These are phyloP conservation scores for Isoetes engelmannii DNA, from an alignment of 83 land plant genomes.

Conservation along the genomic window DNA sequence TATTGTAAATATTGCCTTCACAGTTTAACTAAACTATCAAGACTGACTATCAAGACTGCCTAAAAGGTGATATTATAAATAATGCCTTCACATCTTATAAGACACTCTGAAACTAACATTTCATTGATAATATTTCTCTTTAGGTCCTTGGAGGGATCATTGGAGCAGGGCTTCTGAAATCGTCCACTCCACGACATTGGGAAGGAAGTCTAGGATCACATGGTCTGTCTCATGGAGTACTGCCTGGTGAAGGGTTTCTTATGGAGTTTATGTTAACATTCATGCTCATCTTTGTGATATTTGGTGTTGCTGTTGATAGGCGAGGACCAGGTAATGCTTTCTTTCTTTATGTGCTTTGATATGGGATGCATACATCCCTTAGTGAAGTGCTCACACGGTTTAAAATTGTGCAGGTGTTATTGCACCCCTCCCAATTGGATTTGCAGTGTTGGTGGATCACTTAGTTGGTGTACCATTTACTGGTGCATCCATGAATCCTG, in stretches of 20 bases:
- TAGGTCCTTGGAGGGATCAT: slow-evolving; percentile 35
- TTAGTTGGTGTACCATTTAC: slow-evolving; percentile 44
- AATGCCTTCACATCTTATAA: too few species aligned
- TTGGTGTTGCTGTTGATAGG: slow-evolving; percentile 41
- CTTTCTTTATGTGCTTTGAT: neutral
- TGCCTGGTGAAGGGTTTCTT: slow-evolving; percentile 29
- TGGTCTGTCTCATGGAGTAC: slow-evolving; percentile 23
- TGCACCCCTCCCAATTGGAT: slow-evolving; percentile 41
- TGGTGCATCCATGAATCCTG: slow-evolving; percentile 46
- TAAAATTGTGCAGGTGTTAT: slow-evolving; percentile 23
- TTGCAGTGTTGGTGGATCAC: slow-evolving; percentile 42
- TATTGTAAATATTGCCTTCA: too few species aligned
- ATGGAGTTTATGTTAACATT: slow-evolving; percentile 39
- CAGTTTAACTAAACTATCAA: too few species aligned
- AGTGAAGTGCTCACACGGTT: neutral
- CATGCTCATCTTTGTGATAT: slow-evolving; percentile 37
- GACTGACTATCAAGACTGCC: too few species aligned
- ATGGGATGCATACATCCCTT: neutral
- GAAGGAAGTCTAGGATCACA: slow-evolving; percentile 31
- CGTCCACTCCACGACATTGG: slow-evolving; percentile 26
- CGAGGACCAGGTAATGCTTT: slow-evolving; percentile 34
- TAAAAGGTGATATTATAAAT: too few species aligned
- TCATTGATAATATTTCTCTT: neutral
- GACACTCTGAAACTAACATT: too few species aligned
- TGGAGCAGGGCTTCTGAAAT: slow-evolving; percentile 31